Evolutionary conservation across 148 eudicot species (phyloP).

Genomic region (Cornus kousa): DNA sequence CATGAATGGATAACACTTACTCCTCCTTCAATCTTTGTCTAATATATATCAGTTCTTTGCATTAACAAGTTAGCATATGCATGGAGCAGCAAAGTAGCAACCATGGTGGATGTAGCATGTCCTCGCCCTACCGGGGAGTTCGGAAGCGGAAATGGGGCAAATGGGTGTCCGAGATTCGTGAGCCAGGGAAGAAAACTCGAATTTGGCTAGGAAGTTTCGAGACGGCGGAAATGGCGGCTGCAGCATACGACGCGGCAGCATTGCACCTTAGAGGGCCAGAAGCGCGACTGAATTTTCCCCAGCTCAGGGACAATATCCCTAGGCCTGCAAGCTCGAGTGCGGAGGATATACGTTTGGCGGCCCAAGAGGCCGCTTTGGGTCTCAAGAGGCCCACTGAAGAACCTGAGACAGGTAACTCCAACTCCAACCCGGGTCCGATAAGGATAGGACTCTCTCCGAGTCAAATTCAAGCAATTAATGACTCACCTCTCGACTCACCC

Average conservation of each 20-base stretch:
- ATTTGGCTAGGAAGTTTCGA: conserved; percentile 70
- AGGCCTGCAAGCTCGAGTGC: conserved; percentile 43
- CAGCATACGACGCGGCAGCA: conserved; percentile 64
- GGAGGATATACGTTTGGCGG: conserved; percentile 61
- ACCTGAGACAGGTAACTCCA: conserved; percentile 5
- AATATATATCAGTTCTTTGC: too few species aligned
- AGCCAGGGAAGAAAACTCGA: conserved; percentile 55
- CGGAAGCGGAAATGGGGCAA: conserved; percentile 70
- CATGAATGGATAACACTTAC: not conserved
- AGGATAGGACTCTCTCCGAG: conserved; percentile 58
- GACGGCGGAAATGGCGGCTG: conserved; percentile 67
- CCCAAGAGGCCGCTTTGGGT: conserved; percentile 53
- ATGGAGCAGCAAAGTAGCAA: conserved; percentile 4
- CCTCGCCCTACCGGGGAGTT: conserved; percentile 34
- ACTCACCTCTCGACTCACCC: conserved; percentile 62
- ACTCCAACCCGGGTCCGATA: conserved; percentile 23
- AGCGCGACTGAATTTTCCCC: conserved; percentile 62
- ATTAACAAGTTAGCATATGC: too few species aligned
- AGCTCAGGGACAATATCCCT: conserved; percentile 28
- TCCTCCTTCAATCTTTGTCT: not conserved
- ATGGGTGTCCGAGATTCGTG: conserved; percentile 75
- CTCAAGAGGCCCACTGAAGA: not conserved
- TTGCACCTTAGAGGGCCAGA: conserved; percentile 45
- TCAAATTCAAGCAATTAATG: conserved; percentile 75
- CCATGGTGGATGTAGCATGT: too few species aligned